Evolutionary conservation across 2,329 filamentous ascomycete genomes (phyloP), one percentile per base, ranked within the genome.

Genomic region (Clathrospora elynae): DNA sequence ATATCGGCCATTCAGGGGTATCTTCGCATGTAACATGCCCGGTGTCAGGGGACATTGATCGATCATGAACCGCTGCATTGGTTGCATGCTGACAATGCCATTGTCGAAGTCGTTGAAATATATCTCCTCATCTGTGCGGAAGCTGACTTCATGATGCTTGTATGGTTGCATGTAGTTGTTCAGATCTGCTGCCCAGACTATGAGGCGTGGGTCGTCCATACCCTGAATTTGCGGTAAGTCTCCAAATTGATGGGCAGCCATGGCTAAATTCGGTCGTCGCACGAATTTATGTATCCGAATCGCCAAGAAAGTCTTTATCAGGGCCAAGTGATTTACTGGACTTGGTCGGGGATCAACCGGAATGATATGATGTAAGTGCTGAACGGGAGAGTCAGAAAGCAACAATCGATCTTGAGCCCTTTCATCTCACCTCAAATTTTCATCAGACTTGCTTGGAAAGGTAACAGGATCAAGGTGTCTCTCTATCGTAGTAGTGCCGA

Each of bases 21-120:
- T 48, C 13, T 66, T 64, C 17, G 60, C 59, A 28, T 66, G 55
- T 13, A 68, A 55, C n/a, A 67, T 42, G 6, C 57, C 58, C 3
- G 43, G 34, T 13, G 57, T 37, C 14, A 66, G 55, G 6, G 65
- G 62, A 19, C 56, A 56, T 12, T 49, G 45, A 24, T 69, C 66
- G 25, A 50, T 40, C 42, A 71, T 56, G 41, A 64, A 71, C 16
- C 68, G 67, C 34, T 69, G 62, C 61, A 71, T 62, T 19, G 53
- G 53, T 31, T 53, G 57, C 52, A 61, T 57, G 38, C 45, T 62
- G 25, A 64, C 52, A 35, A 49, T 49, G 8, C 51, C 53, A 32
- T 59, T 49, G 23, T 53, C 54, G 12, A 51, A 42, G 3, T 46
- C 28, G 17, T 56, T 51, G 30, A 58, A 36, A 29, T 57, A 57